Evolutionary conservation across 2,329 filamentous ascomycete genomes (phyloP), one percentile per base, ranked within the genome.

Genomic region (Setomelanomma holmii): DNA sequence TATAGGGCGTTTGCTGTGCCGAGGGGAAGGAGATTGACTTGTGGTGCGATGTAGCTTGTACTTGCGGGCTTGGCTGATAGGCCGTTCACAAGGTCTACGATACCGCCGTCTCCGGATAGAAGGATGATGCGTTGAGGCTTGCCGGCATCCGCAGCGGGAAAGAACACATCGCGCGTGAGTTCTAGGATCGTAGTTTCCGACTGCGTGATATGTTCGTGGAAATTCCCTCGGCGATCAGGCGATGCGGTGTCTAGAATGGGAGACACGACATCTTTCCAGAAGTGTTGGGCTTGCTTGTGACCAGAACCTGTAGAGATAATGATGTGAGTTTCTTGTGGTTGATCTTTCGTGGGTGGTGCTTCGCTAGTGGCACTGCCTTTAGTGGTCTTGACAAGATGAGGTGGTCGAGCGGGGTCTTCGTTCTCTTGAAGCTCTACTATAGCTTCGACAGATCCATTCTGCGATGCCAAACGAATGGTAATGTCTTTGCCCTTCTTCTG

Each of bases 71-170:
- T 71, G 40, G 66, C 58, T 4, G 78, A 66, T 0, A 89, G 79
- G 2, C 83, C 84, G 68, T 97, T 96, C 53, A 96, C 79, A 1
- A 95, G 79, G 63, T 98, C 93, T 16, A 92, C 83, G 2, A 96
- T 75, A 5, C 92, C 93, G 12, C 93, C 93, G 72, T 98, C 93
- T 5, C 93, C 93, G 42, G 89, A 93, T 4, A 97, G 80, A 11
- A 98, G 82, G 23, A 97, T 76, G 21, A 97, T 80, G 0, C 87
- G 66, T 2, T 73, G 51, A 0, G 35, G 23, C 2, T 34, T 53
- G 6, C 70, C 70, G 86, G 67, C 48, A 50, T 79, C 79, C 12
- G 85, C 85, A 33, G 70, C 68, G 1, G 78, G 75, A 11, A 84
- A 73, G 55, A 87, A 76, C 19, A 73, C 65, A 34, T 69, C 61